These are phyloP conservation scores for Fistulinella staudtii DNA, from an alignment of 1,284 basidiomycete genomes.

Conservation along the genomic window DNA sequence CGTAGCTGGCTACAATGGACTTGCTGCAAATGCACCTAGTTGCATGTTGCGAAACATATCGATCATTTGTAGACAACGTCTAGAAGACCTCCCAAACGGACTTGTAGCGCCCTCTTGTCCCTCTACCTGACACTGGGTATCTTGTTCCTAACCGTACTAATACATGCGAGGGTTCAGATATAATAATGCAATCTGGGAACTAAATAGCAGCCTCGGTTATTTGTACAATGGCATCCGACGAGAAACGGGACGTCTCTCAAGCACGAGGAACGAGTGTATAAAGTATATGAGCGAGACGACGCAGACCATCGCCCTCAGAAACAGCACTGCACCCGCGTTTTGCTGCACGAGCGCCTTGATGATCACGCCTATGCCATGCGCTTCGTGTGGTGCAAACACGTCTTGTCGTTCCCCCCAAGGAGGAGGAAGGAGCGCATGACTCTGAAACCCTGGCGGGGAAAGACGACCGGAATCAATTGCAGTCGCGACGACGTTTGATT, in stretches of 20 bases:
- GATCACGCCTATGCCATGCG: conserved; percentile 13
- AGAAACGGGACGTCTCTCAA: not conserved
- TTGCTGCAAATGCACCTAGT: conserved; percentile 14
- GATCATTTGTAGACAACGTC: not conserved
- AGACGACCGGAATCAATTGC: too few species aligned
- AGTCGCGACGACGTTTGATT: too few species aligned
- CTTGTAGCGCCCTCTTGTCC: conserved; percentile 7
- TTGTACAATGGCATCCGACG: not conserved
- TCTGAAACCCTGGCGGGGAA: too few species aligned
- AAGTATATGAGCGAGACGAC: conserved; percentile 4
- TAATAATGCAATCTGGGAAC: too few species aligned
- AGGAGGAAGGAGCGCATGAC: too few species aligned
- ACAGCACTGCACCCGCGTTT: conserved; percentile 6
- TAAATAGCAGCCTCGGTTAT: too few species aligned
- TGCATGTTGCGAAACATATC: conserved; percentile 2
- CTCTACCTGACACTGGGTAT: not conserved
- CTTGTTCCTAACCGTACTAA: not conserved
- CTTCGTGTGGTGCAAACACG: conserved; percentile 7
- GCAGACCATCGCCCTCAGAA: conserved; percentile 7
- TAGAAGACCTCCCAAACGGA: not conserved
- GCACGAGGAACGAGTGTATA: conserved; percentile 6
- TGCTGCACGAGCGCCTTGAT: conserved; percentile 20
- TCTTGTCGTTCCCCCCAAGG: too few species aligned
- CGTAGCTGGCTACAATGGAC: conserved; percentile 33
- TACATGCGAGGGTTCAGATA: too few species aligned